phyloP scores from a whole-genome alignment of 202 grass and related monocot genomes.

The Zizania palustris region DNA sequence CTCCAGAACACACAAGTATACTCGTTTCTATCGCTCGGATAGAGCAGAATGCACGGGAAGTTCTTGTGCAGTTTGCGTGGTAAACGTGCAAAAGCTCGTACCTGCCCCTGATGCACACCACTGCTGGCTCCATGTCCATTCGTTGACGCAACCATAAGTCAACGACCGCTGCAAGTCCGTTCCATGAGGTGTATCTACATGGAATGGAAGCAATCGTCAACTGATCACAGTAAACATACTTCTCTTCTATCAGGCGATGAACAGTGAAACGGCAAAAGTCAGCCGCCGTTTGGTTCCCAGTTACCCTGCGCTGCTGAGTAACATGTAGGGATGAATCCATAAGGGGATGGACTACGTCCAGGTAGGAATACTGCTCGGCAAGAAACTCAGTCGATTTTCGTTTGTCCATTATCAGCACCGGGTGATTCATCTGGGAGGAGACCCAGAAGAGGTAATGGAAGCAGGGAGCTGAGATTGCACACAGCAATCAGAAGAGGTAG shows the following conservation, averaged over 20 bases:
- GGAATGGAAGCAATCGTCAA: not conserved
- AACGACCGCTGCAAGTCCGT: not conserved
- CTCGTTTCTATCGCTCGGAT: not conserved
- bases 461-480: constrained; percentile 83
- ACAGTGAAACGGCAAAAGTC: not conserved
- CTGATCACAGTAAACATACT: not conserved
- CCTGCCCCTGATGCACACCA: not conserved
- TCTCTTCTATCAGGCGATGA: not conserved
- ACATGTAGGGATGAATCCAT: not conserved
- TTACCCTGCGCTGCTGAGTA: not conserved
- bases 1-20: not conserved
- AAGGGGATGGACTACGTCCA: not conserved
- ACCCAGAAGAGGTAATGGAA: constrained; percentile 81
- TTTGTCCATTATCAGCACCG: constrained; percentile 26
- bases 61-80: not conserved
- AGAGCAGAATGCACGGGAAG: not conserved
- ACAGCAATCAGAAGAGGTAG: constrained; percentile 61
- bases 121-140: not conserved
- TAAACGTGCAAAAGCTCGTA: not conserved
- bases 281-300: not conserved
- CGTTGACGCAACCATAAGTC: not conserved
- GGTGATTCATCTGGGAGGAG: constrained; percentile 70
- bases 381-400: constrained; percentile 28
- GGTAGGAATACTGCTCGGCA: not conserved
- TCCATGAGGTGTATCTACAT: not conserved